A percentile compares a stretch with the other conserved stretches of the same genome.
phyloP scores from a whole-genome alignment of 345 rosid species.

The Streptanthus diversifolius region DNA sequence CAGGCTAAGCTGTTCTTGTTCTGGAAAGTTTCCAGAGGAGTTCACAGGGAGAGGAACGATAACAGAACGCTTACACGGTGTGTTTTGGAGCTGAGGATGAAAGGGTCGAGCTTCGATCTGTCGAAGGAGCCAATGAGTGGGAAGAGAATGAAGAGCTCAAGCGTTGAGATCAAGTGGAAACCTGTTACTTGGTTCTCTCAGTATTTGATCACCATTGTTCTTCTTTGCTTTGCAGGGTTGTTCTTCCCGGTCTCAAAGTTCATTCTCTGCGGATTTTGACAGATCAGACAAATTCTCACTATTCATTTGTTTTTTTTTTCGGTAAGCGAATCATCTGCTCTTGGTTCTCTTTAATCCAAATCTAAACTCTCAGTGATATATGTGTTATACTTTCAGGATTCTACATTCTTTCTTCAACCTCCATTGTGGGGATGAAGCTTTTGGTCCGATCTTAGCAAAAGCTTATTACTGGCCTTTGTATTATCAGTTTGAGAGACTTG shows the following conservation, averaged over 20 bases:
- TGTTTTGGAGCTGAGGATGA: conserved; percentile 87
- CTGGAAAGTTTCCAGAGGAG: conserved; percentile 68
- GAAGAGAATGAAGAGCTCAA: conserved; percentile 87
- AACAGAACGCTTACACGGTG: conserved; percentile 66
- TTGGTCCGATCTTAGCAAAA: conserved; percentile 44
- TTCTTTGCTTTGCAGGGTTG: conserved; percentile 67
- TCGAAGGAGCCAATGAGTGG: conserved; percentile 76
- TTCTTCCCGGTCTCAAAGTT: conserved; percentile 59
- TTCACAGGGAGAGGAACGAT: conserved; percentile 69
- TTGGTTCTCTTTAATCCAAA: background rate
- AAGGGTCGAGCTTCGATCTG: conserved; percentile 87
- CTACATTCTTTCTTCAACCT: conserved; percentile 25
- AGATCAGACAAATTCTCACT: background rate
- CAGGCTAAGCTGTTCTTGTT: conserved; percentile 66
- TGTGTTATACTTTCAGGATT: conserved; percentile 8
- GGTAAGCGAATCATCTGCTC: conserved; percentile 12
- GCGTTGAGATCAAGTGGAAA: conserved; percentile 95
- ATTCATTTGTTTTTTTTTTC: background rate
- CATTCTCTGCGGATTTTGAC: conserved; percentile 59
- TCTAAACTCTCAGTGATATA: background rate
- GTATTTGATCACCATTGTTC: conserved; percentile 52
- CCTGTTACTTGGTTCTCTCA: conserved; percentile 79
- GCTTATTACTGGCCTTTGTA: background rate
- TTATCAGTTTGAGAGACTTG: background rate
- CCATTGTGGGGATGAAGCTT: conserved; percentile 51